Evolutionary conservation across 257 asterid genomes (phyloP).

Genomic region (Solanum tarapatanum): DNA sequence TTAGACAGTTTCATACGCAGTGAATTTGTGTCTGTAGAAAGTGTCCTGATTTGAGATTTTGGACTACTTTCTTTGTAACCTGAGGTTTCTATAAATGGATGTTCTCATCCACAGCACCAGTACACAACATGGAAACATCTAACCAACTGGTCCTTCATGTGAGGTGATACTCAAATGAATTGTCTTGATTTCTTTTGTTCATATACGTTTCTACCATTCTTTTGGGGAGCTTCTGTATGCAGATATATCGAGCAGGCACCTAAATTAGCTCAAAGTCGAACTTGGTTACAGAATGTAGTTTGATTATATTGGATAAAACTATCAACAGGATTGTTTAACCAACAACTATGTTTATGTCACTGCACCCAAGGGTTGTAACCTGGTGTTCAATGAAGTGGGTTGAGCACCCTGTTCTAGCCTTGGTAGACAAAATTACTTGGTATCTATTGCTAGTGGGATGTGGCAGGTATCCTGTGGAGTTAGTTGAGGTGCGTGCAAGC

Average conservation of each 20-base stretch:
- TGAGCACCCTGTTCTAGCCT: not conserved
- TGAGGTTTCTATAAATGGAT: not conserved
- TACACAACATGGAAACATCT: not conserved
- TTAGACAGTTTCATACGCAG: not conserved
- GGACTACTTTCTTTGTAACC: not conserved
- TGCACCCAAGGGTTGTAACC: not conserved
- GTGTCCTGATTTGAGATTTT: not conserved
- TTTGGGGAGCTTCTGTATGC: not conserved
- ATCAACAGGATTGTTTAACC: not conserved
- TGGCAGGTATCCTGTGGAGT: not conserved
- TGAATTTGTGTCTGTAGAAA: not conserved
- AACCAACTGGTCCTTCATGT: not conserved
- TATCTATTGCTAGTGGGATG: not conserved
- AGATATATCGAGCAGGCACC: not conserved
- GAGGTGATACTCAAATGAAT: not conserved
- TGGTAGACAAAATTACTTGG: not conserved
- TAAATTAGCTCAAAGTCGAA: not conserved
- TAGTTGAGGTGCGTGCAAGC: not conserved
- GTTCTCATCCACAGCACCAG: not conserved
- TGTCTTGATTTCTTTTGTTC: not conserved
- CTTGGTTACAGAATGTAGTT: not conserved
- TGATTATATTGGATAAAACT: not conserved
- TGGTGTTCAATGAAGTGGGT: not conserved
- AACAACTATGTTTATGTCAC: not conserved
- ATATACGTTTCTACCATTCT: not conserved